phyloP scores from a whole-genome alignment of 225 moss, liverwort and hornwort species.

The Bryoerythrophyllum caledonicum region DNA sequence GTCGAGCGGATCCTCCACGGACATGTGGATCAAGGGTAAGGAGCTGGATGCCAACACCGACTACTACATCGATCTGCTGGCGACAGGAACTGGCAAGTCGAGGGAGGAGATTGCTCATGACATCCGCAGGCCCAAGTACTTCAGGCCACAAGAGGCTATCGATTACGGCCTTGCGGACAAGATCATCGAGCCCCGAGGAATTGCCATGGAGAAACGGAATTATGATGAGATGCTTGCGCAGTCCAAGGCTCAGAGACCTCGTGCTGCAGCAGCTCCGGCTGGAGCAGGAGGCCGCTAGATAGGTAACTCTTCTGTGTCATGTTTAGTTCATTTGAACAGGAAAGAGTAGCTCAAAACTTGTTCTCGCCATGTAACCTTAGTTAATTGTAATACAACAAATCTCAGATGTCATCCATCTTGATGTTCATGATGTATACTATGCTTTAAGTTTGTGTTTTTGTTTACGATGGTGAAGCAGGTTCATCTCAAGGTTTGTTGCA shows the following conservation, averaged over 20 bases:
- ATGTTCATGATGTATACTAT: background rate
- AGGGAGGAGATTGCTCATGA: constrained; percentile 82
- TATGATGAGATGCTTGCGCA: constrained; percentile 98
- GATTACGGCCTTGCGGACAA: constrained; percentile 99
- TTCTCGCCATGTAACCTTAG: constrained; percentile 20
- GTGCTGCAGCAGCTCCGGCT: constrained; percentile 71
- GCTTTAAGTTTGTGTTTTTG: no score
- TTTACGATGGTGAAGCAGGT: background rate
- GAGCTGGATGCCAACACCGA: constrained; percentile 91
- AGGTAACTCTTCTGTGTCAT: background rate
- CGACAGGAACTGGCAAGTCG: constrained; percentile 87
- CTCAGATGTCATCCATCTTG: constrained; percentile 6
- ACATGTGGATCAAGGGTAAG: constrained; percentile 99
- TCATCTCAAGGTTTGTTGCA: background rate
- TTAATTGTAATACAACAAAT: constrained; percentile 18
- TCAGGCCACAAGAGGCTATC: constrained; percentile 92
- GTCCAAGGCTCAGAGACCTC: constrained; percentile 71
- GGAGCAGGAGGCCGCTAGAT: constrained; percentile 38
- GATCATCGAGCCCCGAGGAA: constrained; percentile 91
- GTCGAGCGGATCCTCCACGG: constrained; percentile 86
- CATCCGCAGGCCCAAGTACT: constrained; percentile 89
- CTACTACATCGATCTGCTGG: constrained; percentile 83
- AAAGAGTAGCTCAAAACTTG: constrained; percentile 6
- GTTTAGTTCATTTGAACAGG: constrained; percentile 14
- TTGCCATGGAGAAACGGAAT: constrained; percentile 95